These are phyloP conservation scores for Claviceps pazoutovae DNA, from an alignment of 2,329 filamentous ascomycete genomes.

Conservation along the genomic window DNA sequence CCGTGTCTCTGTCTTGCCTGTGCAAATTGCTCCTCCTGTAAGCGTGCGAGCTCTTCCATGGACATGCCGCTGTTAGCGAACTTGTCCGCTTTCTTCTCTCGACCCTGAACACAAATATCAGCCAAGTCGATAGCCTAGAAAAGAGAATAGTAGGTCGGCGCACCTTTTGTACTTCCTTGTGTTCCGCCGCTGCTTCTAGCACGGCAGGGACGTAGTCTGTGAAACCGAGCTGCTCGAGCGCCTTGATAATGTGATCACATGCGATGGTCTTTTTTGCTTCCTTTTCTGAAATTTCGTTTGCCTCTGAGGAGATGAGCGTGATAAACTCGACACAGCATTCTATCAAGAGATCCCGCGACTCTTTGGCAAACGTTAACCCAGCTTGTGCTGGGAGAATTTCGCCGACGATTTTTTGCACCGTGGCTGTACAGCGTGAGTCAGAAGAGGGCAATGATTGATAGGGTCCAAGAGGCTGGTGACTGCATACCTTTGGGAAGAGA, in stretches of 20 bases:
- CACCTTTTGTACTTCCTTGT: constrained; percentile 88
- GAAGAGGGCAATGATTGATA: background rate
- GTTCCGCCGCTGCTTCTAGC: constrained; percentile 71
- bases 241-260: constrained; percentile 93
- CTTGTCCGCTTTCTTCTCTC: constrained; percentile 95
- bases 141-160: constrained; percentile 23
- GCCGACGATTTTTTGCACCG: constrained; percentile 74
- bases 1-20: constrained; percentile 39
- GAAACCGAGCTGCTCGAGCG: constrained; percentile 84
- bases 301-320: constrained; percentile 93
- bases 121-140: constrained; percentile 13
- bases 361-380: constrained; percentile 82
- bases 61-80: constrained; percentile 88
- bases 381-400: constrained; percentile 71
- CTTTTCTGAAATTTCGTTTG: constrained; percentile 97
- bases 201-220: constrained; percentile 83
- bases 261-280: constrained; percentile 99
- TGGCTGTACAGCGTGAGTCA: constrained; percentile 31
- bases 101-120: constrained; percentile 41
- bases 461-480: too few species aligned
- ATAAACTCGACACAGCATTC: constrained; percentile 99
- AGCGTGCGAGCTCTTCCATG: constrained; percentile 73
- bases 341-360: constrained; percentile 87
- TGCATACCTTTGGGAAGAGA: constrained; percentile 46
- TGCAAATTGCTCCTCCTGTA: constrained; percentile 87